A percentile compares a stretch with the other conserved stretches of the same genome.
Evolutionary conservation across 345 rosid species (phyloP).

Genomic region (Corchorus capsularis): DNA sequence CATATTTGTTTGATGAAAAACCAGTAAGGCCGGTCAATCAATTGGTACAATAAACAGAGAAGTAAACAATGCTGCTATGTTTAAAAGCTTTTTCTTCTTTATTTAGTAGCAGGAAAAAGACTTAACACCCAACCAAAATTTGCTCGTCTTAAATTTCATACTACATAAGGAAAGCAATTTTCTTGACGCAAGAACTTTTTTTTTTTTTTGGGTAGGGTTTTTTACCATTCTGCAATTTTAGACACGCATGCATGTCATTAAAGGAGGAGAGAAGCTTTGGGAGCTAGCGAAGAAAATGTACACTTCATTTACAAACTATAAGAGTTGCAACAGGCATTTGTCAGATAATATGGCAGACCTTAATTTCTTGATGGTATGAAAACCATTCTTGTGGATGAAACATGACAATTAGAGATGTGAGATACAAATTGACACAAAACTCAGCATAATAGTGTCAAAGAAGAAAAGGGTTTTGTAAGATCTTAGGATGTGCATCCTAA

Average conservation of each 20-base stretch:
- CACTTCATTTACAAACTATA: slow-evolving; percentile 31
- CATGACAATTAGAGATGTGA: too few species aligned
- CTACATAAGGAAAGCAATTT: neutral
- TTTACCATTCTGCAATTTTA: slow-evolving; percentile 48
- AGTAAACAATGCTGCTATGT: too few species aligned
- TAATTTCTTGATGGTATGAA: slow-evolving; percentile 59
- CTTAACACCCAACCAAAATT: neutral
- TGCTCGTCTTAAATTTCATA: neutral
- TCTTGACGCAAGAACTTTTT: neutral
- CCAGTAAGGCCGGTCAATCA: too few species aligned
- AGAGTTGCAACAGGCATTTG: slow-evolving; percentile 43
- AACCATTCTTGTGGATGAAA: too few species aligned
- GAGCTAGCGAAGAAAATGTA: slow-evolving; percentile 43
- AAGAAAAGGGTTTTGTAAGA: too few species aligned
- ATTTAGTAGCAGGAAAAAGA: neutral
- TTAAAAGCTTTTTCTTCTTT: neutral
- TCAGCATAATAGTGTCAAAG: too few species aligned
- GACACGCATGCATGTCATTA: slow-evolving; percentile 38
- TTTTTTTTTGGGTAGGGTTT: slow-evolving; percentile 35
- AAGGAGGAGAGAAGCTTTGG: slow-evolving; percentile 42
- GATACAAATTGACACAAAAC: too few species aligned
- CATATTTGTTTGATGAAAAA: too few species aligned
- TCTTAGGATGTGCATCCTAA: too few species aligned
- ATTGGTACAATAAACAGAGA: too few species aligned
- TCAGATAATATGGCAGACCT: slow-evolving; percentile 58